Base-by-base conservation (phyloP, 2,329 filamentous ascomycete species). In the Nemania bipapillata region DNA sequence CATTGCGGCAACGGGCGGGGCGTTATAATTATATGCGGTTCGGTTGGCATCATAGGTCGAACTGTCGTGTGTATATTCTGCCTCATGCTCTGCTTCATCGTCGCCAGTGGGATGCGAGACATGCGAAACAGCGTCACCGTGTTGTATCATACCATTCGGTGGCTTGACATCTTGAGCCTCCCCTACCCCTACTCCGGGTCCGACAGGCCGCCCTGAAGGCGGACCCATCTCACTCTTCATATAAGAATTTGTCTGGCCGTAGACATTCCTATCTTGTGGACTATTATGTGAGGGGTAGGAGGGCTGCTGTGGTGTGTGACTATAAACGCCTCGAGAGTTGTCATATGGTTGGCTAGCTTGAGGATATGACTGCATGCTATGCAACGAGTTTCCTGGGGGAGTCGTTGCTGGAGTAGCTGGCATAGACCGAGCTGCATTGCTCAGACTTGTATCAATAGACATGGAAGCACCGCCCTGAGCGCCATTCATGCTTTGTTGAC, bases 351-450 rank as follows among this genome's bases (percentile, higher is more conserved):
- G 92, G 65, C 84, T 89, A 74, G 82, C 87, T 71, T 86, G 83
- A 59, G 90, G 91, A 79, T 97, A 97, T 3, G 89, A 83, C 74
- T 91, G 91, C 86, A 97, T 93, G 76, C 87, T 90, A 74, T 93
- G 91, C 70, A 96, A 86, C 30, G 87, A 86, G 69, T 86, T 88
- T 26, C 92, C 93, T 0, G 95, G 95, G 12, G 95, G 94, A 0
- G 95, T 97, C 5, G 93, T 95, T 28, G 93, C 93, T 69, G 93
- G 93, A n/a, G 93, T 96, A 9, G 91, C 93, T 63, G 93, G 94
- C 86, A 97, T 93, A 71, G 93, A 96, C 75, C 93, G 91, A 20
- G 76, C 76, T 68, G 91, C 85, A 80, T 91, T 93, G 83, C 87
- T 92, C 75, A 96, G 83, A 68, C 89, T 87, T 28, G 92, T 93